A percentile compares a stretch with the other conserved stretches of the same genome.
phyloP scores from a whole-genome alignment of 1,139 yeast genomes.

The Hemisphaericaspora xylanilytica region DNA sequence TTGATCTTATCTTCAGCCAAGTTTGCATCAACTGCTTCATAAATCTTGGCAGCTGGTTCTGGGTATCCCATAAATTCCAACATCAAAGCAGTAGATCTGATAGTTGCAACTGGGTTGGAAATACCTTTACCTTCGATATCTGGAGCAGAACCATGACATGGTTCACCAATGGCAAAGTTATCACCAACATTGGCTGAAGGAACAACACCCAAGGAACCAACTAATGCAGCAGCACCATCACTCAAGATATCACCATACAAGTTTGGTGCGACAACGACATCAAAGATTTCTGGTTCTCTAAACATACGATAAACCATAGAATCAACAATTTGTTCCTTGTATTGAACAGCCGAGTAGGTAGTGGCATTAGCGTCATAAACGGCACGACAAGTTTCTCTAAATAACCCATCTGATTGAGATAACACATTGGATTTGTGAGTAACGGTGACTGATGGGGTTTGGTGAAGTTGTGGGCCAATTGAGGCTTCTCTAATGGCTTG shows the following conservation, averaged over 20 bases:
- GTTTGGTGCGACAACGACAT: conserved; percentile 98
- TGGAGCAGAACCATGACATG: conserved; percentile 99
- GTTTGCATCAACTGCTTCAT: conserved; percentile 93
- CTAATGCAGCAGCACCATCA: conserved; percentile 99
- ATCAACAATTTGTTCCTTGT: conserved; percentile 96
- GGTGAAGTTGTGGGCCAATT: conserved; percentile 44
- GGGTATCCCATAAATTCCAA: conserved; percentile 93
- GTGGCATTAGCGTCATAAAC: conserved; percentile 68
- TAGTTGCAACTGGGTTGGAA: conserved; percentile 96
- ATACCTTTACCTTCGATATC: conserved; percentile 95
- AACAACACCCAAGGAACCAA: conserved; percentile 96
- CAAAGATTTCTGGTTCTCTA: conserved; percentile 96
- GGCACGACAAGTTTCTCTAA: conserved; percentile 85
- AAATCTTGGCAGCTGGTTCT: conserved; percentile 87
- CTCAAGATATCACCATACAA: conserved; percentile 95
- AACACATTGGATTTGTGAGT: conserved; percentile 96
- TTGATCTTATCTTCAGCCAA: conserved; percentile 74
- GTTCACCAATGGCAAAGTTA: conserved; percentile 94
- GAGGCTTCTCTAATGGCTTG: conserved; percentile 72
- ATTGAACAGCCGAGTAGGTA: conserved; percentile 53
- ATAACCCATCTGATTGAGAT: conserved; percentile 89
- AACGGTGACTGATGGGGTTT: conserved; percentile 74
- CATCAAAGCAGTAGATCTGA: conserved; percentile 96
- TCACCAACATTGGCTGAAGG: conserved; percentile 99
- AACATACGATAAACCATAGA: conserved; percentile 99